Evolutionary conservation across 2,329 filamentous ascomycete genomes (phyloP).

Genomic region (Camillea tinctor): DNA sequence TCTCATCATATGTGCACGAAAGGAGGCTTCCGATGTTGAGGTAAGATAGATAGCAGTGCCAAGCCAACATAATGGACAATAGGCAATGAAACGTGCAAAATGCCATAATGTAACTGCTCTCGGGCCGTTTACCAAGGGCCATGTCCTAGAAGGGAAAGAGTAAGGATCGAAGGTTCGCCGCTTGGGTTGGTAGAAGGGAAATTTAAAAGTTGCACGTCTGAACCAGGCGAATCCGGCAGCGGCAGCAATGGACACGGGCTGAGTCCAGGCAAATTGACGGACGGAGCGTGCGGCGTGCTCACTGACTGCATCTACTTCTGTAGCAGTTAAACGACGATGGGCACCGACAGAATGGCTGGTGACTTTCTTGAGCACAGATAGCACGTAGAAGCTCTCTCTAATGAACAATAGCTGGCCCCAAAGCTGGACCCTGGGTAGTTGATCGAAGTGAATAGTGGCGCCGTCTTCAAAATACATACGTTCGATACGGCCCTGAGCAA

Average conservation of each 20-base stretch:
- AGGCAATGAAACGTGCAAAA: constrained; percentile 33
- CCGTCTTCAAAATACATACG: constrained; percentile 23
- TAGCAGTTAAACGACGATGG: constrained; percentile 24
- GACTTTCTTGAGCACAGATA: constrained; percentile 9
- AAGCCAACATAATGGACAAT: constrained; percentile 29
- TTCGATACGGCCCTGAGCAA: constrained; percentile 20
- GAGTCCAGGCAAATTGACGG: constrained; percentile 32
- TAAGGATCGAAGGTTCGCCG: constrained; percentile 30
- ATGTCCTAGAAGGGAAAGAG: constrained; percentile 27
- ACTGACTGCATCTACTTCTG: constrained; percentile 28
- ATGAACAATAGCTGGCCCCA: constrained; percentile 11
- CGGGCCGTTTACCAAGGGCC: constrained; percentile 26
- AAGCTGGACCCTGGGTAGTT: constrained; percentile 13
- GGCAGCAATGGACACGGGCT: constrained; percentile 23
- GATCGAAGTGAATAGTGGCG: constrained; percentile 30
- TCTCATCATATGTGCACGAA: constrained; percentile 17
- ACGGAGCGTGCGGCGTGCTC: constrained; percentile 25
- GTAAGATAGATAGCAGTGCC: constrained; percentile 28
- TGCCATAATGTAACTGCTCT: constrained; percentile 37
- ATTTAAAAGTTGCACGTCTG: constrained; percentile 36
- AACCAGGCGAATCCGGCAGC: constrained; percentile 28
- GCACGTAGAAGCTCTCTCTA: not conserved
- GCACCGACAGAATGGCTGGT: constrained; percentile 2
- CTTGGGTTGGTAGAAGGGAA: constrained; percentile 41
- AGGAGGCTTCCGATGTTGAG: constrained; percentile 29